Evolutionary conservation across 2,329 filamentous ascomycete genomes (phyloP).

Genomic region (Metarhizium anisopliae): DNA sequence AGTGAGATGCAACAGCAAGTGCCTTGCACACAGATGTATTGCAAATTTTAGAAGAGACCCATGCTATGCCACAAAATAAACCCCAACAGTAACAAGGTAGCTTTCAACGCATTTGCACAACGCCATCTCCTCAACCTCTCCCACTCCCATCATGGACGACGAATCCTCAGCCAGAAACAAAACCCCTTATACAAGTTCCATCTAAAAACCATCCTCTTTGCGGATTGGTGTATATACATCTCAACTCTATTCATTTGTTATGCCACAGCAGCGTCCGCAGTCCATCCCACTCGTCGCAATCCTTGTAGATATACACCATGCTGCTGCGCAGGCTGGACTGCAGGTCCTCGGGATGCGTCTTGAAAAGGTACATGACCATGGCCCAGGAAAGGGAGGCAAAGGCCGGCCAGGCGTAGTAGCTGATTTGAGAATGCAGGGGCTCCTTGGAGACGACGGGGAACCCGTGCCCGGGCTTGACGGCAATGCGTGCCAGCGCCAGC

Average conservation of each 20-base stretch:
- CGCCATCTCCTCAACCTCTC: no score
- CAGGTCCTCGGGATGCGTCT: slow-evolving; percentile 82
- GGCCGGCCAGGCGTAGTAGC: slow-evolving; percentile 75
- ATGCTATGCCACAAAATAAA: no score
- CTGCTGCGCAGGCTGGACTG: slow-evolving; percentile 86
- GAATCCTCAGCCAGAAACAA: no score
- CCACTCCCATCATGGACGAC: no score
- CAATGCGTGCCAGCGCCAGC: slow-evolving; percentile 73
- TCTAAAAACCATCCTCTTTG: background rate
- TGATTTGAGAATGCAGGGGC: slow-evolving; percentile 40
- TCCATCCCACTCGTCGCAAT: slow-evolving; percentile 84
- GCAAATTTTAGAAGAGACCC: no score
- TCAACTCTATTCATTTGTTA: slow-evolving; percentile 48
- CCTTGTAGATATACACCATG: slow-evolving; percentile 94
- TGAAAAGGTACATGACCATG: slow-evolving; percentile 89
- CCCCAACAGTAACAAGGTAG: no score
- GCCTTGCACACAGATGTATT: no score
- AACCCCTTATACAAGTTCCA: background rate
- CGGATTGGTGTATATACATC: background rate
- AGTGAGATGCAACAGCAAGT: no score
- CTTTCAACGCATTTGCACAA: no score
- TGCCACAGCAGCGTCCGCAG: slow-evolving; percentile 78
- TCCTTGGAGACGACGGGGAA: slow-evolving; percentile 42
- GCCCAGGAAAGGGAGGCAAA: slow-evolving; percentile 92
- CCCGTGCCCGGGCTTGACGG: slow-evolving; percentile 56